Percentiles rank a stretch among this genome's conserved stretches.
phyloP scores from a whole-genome alignment of 2,329 filamentous ascomycete genomes.

The Zymoseptoria pseudotritici region DNA sequence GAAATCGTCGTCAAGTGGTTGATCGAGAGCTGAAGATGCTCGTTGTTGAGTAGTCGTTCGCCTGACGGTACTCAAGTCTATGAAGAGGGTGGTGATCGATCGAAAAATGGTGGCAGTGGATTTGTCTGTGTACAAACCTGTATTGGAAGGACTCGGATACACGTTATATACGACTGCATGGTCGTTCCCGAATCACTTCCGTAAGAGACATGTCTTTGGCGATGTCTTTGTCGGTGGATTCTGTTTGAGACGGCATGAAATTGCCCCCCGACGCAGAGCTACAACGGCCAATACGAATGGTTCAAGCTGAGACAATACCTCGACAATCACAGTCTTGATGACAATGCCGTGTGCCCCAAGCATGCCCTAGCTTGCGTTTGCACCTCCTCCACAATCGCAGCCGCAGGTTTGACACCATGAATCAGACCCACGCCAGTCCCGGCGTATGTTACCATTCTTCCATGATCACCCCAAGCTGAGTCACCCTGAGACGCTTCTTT shows the following conservation, averaged over 20 bases:
- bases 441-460: conserved; percentile 52
- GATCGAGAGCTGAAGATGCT: background rate
- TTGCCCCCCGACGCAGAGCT: too few species aligned
- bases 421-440: conserved; percentile 54
- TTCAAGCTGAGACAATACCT: background rate
- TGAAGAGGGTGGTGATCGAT: too few species aligned
- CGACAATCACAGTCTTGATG: background rate
- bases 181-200: too few species aligned
- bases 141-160: too few species aligned
- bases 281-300: background rate
- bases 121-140: too few species aligned
- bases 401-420: conserved; percentile 29
- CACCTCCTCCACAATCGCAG: background rate
- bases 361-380: background rate
- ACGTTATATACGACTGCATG: too few species aligned
- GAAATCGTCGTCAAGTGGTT: background rate
- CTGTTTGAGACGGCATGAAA: background rate
- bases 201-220: too few species aligned
- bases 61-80: too few species aligned
- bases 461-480: background rate
- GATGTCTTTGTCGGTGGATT: background rate
- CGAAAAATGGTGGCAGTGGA: too few species aligned
- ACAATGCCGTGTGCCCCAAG: background rate
- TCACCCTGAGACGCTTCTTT: conserved; percentile 24
- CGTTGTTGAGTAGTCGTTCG: too few species aligned